Conservation (phyloP, 257 asterid genomes). For the Anisodus acutangulus region DNA sequence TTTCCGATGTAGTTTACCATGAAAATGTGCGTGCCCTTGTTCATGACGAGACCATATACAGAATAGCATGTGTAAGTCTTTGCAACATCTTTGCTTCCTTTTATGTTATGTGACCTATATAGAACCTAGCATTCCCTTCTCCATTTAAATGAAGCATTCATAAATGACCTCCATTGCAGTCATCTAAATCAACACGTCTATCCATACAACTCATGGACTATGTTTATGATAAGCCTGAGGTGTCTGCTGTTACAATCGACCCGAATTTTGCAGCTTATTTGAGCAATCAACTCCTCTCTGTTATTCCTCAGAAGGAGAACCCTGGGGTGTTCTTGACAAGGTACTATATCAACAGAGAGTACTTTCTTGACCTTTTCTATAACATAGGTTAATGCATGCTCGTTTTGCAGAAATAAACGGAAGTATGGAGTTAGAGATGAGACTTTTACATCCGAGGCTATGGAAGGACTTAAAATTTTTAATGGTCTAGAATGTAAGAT, state of each 20-base stretch:
- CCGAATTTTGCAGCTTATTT: conserved; percentile 72
- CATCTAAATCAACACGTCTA: conserved; percentile 54
- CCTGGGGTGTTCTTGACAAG: conserved; percentile 72
- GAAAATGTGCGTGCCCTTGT: conserved; percentile 74
- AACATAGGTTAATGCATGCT: conserved; percentile 23
- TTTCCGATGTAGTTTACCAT: conserved; percentile 66
- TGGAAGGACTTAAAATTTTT: conserved; percentile 57
- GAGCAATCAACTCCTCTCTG: conserved; percentile 62
- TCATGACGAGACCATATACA: conserved; percentile 74
- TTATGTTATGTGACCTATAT: background rate
- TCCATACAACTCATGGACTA: conserved; percentile 83
- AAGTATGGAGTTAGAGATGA: conserved; percentile 55
- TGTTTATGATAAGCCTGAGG: conserved; percentile 70
- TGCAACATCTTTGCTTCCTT: background rate
- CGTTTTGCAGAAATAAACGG: conserved; percentile 62
- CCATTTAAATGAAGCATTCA: conserved; percentile 5
- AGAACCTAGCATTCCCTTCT: conserved; percentile 16
- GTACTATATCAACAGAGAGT: conserved; percentile 42
- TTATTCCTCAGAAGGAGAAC: conserved; percentile 43
- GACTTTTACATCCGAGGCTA: conserved; percentile 43
- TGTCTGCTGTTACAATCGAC: conserved; percentile 64
- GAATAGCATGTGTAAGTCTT: conserved; percentile 74
- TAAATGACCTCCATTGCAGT: conserved; percentile 51
- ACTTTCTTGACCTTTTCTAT: background rate
- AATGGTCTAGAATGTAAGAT: conserved; percentile 72